Evolutionary conservation across 2,329 filamentous ascomycete species (phyloP), one percentile per base, ranked within the genome.

Genomic region (Aureobasidium leucospermi): DNA sequence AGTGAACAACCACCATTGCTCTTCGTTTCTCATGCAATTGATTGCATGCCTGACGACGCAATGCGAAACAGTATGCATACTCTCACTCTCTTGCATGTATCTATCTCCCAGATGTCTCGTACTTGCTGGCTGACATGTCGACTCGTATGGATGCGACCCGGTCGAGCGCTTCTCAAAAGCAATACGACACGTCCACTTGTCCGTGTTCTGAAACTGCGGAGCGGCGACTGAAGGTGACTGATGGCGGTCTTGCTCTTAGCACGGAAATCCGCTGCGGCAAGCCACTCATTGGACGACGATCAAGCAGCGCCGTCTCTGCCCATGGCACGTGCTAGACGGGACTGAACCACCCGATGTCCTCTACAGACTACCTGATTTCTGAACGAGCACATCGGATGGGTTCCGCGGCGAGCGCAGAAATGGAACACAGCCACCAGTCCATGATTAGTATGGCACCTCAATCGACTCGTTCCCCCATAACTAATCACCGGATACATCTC

Each of bases 191-290:
- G 52, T 45, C 51, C 52, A 56, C 41, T 46, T 29, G 41, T 56
- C 52, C 52, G 52, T 56, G 52, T 56, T 56, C 52, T 56, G 52
- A 56, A 56, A 56, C 52, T 56, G 32, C 52, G 52, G 19, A 45
- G 39, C 52, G 52, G 52, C 41, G 52, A 36, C 52, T 56, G 52
- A 56, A 28, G 52, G 52, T 28, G 31, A 56, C 31, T 46, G 52
- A 38, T 36, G 52, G 52, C 7, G 13, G 52, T 3, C 1, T 28
- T 56, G 41, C 11, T 28, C 51, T 34, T 43, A 43, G 51, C 51
- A 43, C 41, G 52, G 52, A 28, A 46, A 16, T 46, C 16, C 16
- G 4, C 55, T 47, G 41, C 43, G 42, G 43, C 34, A 32, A 58
- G 55, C 55, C 32, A 29, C 29, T 19, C 16, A 47, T 58, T 58